Evolutionary conservation across 2,329 filamentous ascomycete genomes (phyloP), one percentile per base, ranked within the genome.

Genomic region (Colletotrichum tofieldiae): DNA sequence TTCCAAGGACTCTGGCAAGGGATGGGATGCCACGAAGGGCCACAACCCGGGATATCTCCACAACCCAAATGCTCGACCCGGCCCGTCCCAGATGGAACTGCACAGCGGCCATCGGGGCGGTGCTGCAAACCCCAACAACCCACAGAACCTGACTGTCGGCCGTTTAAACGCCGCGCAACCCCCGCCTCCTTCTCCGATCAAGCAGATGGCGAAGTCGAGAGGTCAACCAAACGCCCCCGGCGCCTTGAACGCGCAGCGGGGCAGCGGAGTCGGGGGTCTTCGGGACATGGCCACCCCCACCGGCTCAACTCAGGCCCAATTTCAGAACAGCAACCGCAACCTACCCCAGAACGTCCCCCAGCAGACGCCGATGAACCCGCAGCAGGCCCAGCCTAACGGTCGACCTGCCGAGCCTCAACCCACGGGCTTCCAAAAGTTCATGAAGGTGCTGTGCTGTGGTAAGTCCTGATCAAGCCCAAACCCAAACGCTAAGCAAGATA

Each of bases 131-230:
- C 84, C 89, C 87, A 92, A 88, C 81, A 86, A 89, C 79, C 88
- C 87, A 82, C 88, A 85, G 81, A 88, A 87, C 83, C 89, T 96
- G 78, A 95, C 93, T 78, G 90, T 91, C 84, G 91, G 93, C 87
- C 93, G 93, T 94, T 94, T 96, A 95, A 96, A 96, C 92, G 93
- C 93, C 88, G 92, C 93, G 87, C 93, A 95, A 89, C 93, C 93
- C 89, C 93, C 93, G 87, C 93, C 93, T 88, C 93, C 94, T 81
- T 94, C 93, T 84, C 93, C 93, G 85, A 93, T 92, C 85, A 94
- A 94, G 84, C 91, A 90, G 90, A 93, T 90, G 86, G 90, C 91
- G 86, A 93, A 92, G 87, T 91, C 90, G 86, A 86, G 83, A 87
- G 87, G 87, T 85, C 93, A 93, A 87, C 93, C 88, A 93, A 95